Evolutionary conservation across 805 yeast species (phyloP).

Genomic region (Candida chilensis): DNA sequence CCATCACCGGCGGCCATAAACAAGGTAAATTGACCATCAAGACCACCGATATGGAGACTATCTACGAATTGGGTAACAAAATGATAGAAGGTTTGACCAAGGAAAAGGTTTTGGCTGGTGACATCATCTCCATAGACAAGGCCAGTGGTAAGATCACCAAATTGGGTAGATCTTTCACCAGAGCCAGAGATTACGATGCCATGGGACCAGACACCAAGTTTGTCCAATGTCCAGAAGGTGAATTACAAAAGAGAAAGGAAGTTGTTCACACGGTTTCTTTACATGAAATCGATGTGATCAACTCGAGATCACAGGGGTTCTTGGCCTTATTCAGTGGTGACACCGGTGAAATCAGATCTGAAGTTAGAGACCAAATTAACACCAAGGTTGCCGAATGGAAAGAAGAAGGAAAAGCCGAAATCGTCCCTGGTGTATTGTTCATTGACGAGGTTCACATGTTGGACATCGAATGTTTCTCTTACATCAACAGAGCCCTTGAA

Average conservation of each 20-base stretch:
- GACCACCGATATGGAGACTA: constrained; percentile 97
- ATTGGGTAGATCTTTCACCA: constrained; percentile 90
- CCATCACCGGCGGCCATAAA: constrained; percentile 94
- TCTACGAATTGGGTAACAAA: constrained; percentile 88
- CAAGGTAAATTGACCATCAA: constrained; percentile 97
- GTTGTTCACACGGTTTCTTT: constrained; percentile 96
- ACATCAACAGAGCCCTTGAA: constrained; percentile 91
- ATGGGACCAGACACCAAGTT: constrained; percentile 98
- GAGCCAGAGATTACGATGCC: constrained; percentile 97
- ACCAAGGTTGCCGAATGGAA: constrained; percentile 97
- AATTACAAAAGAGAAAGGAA: constrained; percentile 89
- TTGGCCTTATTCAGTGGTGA: constrained; percentile 92
- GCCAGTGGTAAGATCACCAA: constrained; percentile 91
- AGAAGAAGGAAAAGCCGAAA: constrained; percentile 98
- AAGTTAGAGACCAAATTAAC: constrained; percentile 93
- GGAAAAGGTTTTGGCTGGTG: constrained; percentile 96
- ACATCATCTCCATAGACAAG: constrained; percentile 90
- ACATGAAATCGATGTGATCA: constrained; percentile 96
- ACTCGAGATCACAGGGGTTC: constrained; percentile 96
- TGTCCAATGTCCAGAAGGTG: constrained; percentile 98
- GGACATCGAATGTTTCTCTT: constrained; percentile 93
- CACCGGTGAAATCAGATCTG: constrained; percentile 95
- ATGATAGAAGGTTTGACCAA: constrained; percentile 92
- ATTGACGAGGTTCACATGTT: constrained; percentile 98
- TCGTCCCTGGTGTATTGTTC: constrained; percentile 94